Evolutionary conservation across 2,329 filamentous ascomycete genomes (phyloP).

Genomic region (Intubia oerlemansii): DNA sequence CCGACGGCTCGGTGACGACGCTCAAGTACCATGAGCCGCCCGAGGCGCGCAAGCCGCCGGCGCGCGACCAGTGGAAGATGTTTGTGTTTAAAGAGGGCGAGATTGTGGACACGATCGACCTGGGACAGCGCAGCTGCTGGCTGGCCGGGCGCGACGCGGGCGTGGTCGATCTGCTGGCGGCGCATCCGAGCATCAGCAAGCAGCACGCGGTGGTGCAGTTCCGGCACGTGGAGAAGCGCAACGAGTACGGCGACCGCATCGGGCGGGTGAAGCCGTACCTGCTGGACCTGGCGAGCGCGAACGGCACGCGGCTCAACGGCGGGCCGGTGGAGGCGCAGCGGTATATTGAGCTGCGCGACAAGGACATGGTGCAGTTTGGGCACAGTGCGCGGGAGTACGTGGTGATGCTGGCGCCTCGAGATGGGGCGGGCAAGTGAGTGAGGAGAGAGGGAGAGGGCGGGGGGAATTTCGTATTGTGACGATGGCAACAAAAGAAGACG

Average conservation of each 20-base stretch:
- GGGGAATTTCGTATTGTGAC: too few relatives aligned
- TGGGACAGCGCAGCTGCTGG: constrained; percentile 70
- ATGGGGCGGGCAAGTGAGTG: constrained; percentile 17
- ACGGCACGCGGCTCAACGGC: constrained; percentile 70
- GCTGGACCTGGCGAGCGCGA: constrained; percentile 83
- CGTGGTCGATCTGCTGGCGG: constrained; percentile 64
- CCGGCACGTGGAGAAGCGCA: constrained; percentile 58
- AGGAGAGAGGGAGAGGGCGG: too few relatives aligned
- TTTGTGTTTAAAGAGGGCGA: constrained; percentile 80
- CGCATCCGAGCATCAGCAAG: constrained; percentile 84
- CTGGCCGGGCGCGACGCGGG: constrained; percentile 60
- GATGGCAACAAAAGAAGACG: too few relatives aligned
- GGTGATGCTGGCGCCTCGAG: constrained; percentile 65
- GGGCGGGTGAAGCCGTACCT: constrained; percentile 71
- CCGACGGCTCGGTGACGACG: constrained; percentile 51
- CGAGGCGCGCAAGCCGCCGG: constrained; percentile 72
- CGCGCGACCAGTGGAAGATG: constrained; percentile 64
- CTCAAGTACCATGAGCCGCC: constrained; percentile 93
- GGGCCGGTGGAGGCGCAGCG: constrained; percentile 51
- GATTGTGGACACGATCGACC: constrained; percentile 60
- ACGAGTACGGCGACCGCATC: constrained; percentile 70
- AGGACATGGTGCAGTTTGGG: constrained; percentile 78
- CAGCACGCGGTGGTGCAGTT: constrained; percentile 96
- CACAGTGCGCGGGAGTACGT: constrained; percentile 84
- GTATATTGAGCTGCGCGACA: constrained; percentile 71